Evolutionary conservation across 495 filamentous ascomycete genomes (phyloP).

Genomic region (Penicillium cosmopolitanum): DNA sequence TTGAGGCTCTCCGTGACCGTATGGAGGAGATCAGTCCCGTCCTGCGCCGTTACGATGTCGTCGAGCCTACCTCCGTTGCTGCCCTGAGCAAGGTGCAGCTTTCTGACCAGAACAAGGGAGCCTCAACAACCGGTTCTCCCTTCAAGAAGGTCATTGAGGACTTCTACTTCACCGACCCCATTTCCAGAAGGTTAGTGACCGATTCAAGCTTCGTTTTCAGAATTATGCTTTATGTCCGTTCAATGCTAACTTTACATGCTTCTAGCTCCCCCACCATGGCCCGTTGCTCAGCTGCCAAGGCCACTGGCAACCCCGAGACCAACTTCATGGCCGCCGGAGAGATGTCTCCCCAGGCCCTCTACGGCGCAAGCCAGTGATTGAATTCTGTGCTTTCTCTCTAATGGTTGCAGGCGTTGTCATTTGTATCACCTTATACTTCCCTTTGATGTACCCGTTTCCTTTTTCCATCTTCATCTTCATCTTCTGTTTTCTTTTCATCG

Average conservation of each 20-base stretch:
- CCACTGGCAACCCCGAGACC: constrained; percentile 66
- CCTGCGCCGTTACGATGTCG: constrained; percentile 84
- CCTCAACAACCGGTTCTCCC: constrained; percentile 63
- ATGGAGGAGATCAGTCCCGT: constrained; percentile 95
- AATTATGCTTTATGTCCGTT: background rate
- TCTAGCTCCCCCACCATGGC: constrained; percentile 94
- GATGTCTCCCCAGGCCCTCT: constrained; percentile 52
- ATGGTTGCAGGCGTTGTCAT: constrained; percentile 50
- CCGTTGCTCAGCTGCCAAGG: constrained; percentile 86
- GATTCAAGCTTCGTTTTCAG: background rate
- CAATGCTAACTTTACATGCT: constrained; percentile 29
- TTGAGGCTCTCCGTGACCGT: constrained; percentile 82
- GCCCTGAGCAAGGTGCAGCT: constrained; percentile 86
- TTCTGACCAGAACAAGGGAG: constrained; percentile 92
- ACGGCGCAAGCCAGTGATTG: constrained; percentile 34
- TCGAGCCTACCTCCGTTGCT: constrained; percentile 73
- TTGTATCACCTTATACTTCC: constrained; percentile 46
- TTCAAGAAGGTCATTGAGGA: constrained; percentile 87
- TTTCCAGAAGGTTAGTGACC: constrained; percentile 79
- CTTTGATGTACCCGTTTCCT: constrained; percentile 30
- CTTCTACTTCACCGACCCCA: constrained; percentile 96
- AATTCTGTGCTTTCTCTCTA: constrained; percentile 40
- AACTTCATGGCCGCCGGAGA: constrained; percentile 87
- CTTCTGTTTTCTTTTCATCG: constrained; percentile 24
- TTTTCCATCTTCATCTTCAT: constrained; percentile 23